Evolutionary conservation across 2,329 filamentous ascomycete species (phyloP).

Genomic region (Coniochaeta prunicola): DNA sequence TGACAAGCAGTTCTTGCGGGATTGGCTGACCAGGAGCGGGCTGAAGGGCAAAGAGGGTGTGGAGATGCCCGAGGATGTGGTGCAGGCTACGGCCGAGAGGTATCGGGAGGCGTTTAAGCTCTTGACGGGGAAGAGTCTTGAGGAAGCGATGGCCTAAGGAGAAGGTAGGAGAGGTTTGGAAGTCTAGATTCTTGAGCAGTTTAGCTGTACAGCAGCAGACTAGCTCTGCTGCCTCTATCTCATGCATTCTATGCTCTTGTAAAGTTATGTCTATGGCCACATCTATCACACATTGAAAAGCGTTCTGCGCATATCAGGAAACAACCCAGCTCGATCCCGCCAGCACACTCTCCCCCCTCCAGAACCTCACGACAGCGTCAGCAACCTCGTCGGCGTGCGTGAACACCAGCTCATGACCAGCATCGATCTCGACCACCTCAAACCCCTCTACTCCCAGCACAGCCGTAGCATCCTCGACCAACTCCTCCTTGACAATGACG

Average conservation of each 20-base stretch:
- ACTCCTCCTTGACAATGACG: conserved; percentile 59
- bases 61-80: conserved; percentile 64
- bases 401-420: conserved; percentile 65
- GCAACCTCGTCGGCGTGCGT: conserved; percentile 52
- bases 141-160: conserved; percentile 18
- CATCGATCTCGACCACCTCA: conserved; percentile 48
- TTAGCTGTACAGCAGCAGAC: too few relatives aligned
- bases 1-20: conserved; percentile 78
- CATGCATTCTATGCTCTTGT: too few relatives aligned
- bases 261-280: too few relatives aligned
- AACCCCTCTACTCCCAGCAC: conserved; percentile 51
- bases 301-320: too few relatives aligned
- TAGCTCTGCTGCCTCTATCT: too few relatives aligned
- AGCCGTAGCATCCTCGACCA: conserved; percentile 50
- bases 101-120: conserved; percentile 71
- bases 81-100: conserved; percentile 59
- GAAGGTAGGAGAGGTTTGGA: too few relatives aligned
- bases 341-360: conserved; percentile 12
- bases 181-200: too few relatives aligned
- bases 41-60: conserved; percentile 71
- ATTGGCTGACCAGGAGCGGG: conserved; percentile 70
- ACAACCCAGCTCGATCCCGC: background rate
- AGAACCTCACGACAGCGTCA: conserved; percentile 25
- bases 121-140: conserved; percentile 51
- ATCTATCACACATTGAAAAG: too few relatives aligned